Conservation (phyloP, 2,329 filamentous ascomycete genomes). For the Penicillium rolfsii region DNA sequence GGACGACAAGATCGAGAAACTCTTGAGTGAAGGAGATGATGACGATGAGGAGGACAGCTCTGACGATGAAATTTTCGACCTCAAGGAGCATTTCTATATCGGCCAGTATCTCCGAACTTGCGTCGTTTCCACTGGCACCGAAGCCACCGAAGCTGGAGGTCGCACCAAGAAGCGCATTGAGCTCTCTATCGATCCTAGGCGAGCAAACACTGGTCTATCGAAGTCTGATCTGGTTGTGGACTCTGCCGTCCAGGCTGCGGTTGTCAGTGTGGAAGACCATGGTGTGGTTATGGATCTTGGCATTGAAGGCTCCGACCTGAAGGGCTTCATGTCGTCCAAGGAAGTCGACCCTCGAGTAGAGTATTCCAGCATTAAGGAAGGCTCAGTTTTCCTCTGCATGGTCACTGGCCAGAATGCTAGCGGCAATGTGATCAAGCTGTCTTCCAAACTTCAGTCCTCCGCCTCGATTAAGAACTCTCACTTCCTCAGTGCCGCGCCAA, state of each 20-base stretch:
- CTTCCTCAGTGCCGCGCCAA: slow-evolving; percentile 74
- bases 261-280: slow-evolving; percentile 92
- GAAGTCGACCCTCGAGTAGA: slow-evolving; percentile 71
- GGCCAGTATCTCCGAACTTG: slow-evolving; percentile 88
- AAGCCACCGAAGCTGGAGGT: slow-evolving; percentile 51
- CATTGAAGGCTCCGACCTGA: slow-evolving; percentile 67
- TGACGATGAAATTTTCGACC: slow-evolving; percentile 65
- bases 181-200: slow-evolving; percentile 77
- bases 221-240: slow-evolving; percentile 74
- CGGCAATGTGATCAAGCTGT: slow-evolving; percentile 85
- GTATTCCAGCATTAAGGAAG: slow-evolving; percentile 73
- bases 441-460: slow-evolving; percentile 70
- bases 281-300: slow-evolving; percentile 92
- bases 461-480: slow-evolving; percentile 68
- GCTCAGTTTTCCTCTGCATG: slow-evolving; percentile 81
- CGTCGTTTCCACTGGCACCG: slow-evolving; percentile 75
- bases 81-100: slow-evolving; percentile 73
- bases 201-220: slow-evolving; percentile 75
- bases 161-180: slow-evolving; percentile 82
- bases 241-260: slow-evolving; percentile 80
- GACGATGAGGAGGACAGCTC: slow-evolving; percentile 58
- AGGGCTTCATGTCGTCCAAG: slow-evolving; percentile 83
- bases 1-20: slow-evolving; percentile 71
- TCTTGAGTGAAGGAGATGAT: slow-evolving; percentile 62
- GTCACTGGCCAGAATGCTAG: slow-evolving; percentile 74